These are phyloP conservation scores for Fusarium pilosicola DNA, from an alignment of 2,329 filamentous ascomycete species.

Conservation along the genomic window DNA sequence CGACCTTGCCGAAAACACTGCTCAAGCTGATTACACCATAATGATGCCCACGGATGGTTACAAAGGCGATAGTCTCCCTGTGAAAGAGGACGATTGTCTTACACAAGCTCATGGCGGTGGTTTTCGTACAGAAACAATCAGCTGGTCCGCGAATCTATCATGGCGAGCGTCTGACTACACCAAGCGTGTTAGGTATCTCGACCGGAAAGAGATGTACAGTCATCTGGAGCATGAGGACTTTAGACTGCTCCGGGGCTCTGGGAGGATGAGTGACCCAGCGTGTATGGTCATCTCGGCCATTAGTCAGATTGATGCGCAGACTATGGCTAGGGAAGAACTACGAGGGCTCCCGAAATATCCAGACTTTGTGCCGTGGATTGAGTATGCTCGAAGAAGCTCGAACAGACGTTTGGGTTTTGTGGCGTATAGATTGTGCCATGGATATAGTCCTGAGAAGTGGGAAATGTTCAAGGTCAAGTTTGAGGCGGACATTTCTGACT, in stretches of 20 bases:
- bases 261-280: conserved; percentile 3
- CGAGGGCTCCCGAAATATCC: background rate
- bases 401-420: background rate
- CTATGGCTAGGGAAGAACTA: conserved; percentile 22
- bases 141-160: conserved; percentile 12
- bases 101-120: background rate
- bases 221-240: background rate
- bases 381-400: background rate
- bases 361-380: conserved; percentile 18
- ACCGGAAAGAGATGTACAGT: conserved; percentile 5
- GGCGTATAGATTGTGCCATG: conserved; percentile 37
- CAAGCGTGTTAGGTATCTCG: background rate
- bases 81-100: conserved; percentile 14
- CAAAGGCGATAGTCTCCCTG: conserved; percentile 28
- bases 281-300: background rate
- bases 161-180: conserved; percentile 13
- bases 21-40: conserved; percentile 40
- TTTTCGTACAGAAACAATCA: conserved; percentile 15
- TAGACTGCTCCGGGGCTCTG: fast-evolving
- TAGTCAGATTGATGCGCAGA: conserved; percentile 21
- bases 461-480: conserved; percentile 40
- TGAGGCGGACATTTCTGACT: conserved; percentile 39
- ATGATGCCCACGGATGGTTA: conserved; percentile 46
- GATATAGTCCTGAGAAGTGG: conserved; percentile 38
- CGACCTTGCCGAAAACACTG: conserved; percentile 36